Conservation (phyloP, 805 yeast genomes). For the Cyberlindnera saturnus region DNA sequence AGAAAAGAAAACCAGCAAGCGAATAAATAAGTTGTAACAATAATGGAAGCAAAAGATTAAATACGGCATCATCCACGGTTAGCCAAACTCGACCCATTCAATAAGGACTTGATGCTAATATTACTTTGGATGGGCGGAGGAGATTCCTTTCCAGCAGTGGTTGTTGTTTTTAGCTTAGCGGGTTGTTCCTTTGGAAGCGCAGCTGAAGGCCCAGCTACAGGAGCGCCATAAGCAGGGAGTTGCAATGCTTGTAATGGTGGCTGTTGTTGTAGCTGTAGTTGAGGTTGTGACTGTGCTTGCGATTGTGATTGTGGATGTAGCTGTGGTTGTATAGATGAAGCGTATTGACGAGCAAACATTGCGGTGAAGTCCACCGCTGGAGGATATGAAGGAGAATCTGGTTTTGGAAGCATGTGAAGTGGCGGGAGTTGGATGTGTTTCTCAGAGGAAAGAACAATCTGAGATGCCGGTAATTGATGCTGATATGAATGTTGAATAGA, state of each 20-base stretch:
- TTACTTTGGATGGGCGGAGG: slow-evolving; percentile 8
- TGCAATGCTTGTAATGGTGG: not conserved
- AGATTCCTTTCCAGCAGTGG: not conserved
- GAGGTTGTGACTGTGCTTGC: not conserved
- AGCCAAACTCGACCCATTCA: slow-evolving; percentile 7
- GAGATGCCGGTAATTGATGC: slow-evolving; percentile 12
- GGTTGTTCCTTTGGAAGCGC: too few species aligned
- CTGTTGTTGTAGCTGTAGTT: not conserved
- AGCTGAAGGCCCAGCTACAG: too few species aligned
- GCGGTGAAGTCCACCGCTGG: slow-evolving; percentile 37
- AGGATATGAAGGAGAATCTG: slow-evolving; percentile 17
- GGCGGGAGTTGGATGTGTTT: slow-evolving; percentile 19
- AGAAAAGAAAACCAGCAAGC: too few species aligned
- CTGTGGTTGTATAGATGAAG: not conserved
- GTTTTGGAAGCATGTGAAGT: slow-evolving; percentile 19
- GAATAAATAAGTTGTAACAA: too few species aligned
- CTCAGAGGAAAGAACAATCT: not conserved
- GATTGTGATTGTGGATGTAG: not conserved
- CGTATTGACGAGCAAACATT: slow-evolving; percentile 23
- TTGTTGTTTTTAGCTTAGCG: too few species aligned
- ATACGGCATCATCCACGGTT: too few species aligned
- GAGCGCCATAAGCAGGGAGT: too few species aligned
- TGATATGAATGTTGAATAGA: not conserved
- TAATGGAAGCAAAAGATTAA: too few species aligned
- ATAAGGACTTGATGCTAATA: slow-evolving; percentile 17